These are phyloP conservation scores for Aaosphaeria pasadenensis DNA, from an alignment of 2,329 filamentous ascomycete species.

Conservation along the genomic window DNA sequence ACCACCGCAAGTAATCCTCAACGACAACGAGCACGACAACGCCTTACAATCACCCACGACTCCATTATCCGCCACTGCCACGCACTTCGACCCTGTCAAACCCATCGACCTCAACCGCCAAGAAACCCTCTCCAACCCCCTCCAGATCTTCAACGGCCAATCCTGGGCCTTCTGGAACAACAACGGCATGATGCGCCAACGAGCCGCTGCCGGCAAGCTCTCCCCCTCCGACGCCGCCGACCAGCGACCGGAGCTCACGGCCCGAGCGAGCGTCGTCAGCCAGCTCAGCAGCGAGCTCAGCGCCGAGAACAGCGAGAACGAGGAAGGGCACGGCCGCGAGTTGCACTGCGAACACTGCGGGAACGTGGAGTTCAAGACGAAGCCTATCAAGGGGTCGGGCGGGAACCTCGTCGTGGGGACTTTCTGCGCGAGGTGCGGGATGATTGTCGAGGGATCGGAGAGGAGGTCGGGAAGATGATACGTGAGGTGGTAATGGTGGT, in stretches of 20 bases:
- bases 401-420: conserved; percentile 56
- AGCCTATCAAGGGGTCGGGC: conserved; percentile 50
- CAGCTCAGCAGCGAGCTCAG: conserved; percentile 11
- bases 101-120: conserved; percentile 16
- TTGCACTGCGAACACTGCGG: conserved; percentile 57
- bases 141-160: conserved; percentile 50
- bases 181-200: conserved; percentile 16
- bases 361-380: conserved; percentile 61
- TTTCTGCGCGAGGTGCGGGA: conserved; percentile 58
- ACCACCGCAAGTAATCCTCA: conserved; percentile 5
- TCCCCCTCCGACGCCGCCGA: conserved; percentile 16
- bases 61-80: conserved; percentile 16
- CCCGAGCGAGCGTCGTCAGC: conserved; percentile 55
- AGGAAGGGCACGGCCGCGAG: conserved; percentile 41
- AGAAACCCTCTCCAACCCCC: conserved; percentile 37
- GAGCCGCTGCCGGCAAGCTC: neutral
- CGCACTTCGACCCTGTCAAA: conserved; percentile 5
- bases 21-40: no score
- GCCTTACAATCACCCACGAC: neutral
- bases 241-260: conserved; percentile 32
- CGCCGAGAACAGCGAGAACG: conserved; percentile 38
- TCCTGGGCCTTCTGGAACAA: conserved; percentile 55
- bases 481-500: no score
- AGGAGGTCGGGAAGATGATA: no score
- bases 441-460: neutral